Evolutionary conservation across 1,284 basidiomycete species (phyloP).

Genomic region (Porphyrellus sp.): DNA sequence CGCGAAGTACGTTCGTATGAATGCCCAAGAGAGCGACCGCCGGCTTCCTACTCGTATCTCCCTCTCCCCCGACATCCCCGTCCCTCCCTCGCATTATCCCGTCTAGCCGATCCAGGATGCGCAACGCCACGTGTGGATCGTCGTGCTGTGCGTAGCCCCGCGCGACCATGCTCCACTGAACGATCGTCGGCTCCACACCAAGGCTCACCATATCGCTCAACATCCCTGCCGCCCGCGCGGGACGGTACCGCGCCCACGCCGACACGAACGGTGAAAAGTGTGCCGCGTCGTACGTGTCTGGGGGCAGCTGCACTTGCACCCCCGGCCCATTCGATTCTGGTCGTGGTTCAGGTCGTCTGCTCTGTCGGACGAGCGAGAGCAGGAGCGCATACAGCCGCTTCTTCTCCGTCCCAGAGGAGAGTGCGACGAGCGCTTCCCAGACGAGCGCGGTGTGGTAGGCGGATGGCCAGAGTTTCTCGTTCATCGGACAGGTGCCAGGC

Average conservation of each 20-base stretch:
- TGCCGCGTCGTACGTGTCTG: slow-evolving; percentile 21
- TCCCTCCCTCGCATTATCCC: neutral
- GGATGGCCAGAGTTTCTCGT: slow-evolving; percentile 35
- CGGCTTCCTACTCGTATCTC: neutral
- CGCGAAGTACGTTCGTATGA: slow-evolving; percentile 34
- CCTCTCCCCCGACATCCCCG: no score
- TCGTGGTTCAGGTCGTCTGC: neutral
- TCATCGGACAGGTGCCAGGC: neutral
- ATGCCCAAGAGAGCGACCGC: slow-evolving; percentile 20
- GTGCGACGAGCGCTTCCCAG: slow-evolving; percentile 34
- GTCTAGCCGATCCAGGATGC: slow-evolving; percentile 26
- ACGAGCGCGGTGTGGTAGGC: slow-evolving; percentile 38
- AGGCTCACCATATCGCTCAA: slow-evolving; percentile 37
- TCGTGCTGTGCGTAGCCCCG: slow-evolving; percentile 21
- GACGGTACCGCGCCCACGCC: slow-evolving; percentile 17
- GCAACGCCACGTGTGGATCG: slow-evolving; percentile 19
- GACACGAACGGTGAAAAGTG: slow-evolving; percentile 33
- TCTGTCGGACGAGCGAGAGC: slow-evolving; percentile 19
- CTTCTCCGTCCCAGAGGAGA: slow-evolving; percentile 10
- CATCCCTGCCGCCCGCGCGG: slow-evolving; percentile 22
- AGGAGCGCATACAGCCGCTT: slow-evolving; percentile 33
- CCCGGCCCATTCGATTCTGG: neutral
- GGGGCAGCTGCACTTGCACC: slow-evolving; percentile 15
- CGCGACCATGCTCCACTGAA: slow-evolving; percentile 29
- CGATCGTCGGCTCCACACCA: slow-evolving; percentile 26